Evolutionary conservation across 2,329 filamentous ascomycete species (phyloP), one percentile per base, ranked within the genome.

Genomic region (Fusarium nisikadoi): DNA sequence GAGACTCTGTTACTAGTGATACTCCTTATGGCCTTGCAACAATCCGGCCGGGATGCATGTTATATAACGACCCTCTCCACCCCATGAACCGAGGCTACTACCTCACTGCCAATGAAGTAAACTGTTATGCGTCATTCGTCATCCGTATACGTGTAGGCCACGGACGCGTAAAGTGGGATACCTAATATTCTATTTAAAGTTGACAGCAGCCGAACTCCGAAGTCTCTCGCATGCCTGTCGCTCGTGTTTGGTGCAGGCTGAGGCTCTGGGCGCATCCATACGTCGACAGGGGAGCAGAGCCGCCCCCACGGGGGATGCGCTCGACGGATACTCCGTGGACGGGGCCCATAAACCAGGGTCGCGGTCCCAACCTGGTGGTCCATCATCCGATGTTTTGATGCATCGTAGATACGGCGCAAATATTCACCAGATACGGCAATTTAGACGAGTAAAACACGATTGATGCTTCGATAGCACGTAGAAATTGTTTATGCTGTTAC

Each of bases 341-440:
- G 7, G n/a, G 31, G 8, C 31, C 23, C n/a, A 11, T 4, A 6
- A n/a, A 25, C 5, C 23, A 52, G n/a, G 31, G 3, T 20, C 3
- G 11, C 8, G 6, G 12, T 25, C 9, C 47, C 31, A 36, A 20
- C n/a, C 29, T 6, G 1, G 2, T 1, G 20, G n/a, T n/a, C 19
- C 23, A 52, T 38, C 17, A 17, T 31, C 46, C 27, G 27, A 49
- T 31, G 6, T 52, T 7, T 27, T 36, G 1, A 12, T 12, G 9
- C 17, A 25, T 27, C 23, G 25, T 23, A 8, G 8, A 27, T 36
- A 11, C 19, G 5, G 33, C 49, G 33, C 33, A 7, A 38, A 38
- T n/a, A 27, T 17, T 52, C 7, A 1, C 49, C 33, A 13, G 0
- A n/a, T n/a, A 3, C 1, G 2, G 49, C 6, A 3, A 27, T 7